Evolutionary conservation across 2,329 filamentous ascomycete genomes (phyloP), one percentile per base, ranked within the genome.

Genomic region (Plectosphaerella plurivora): DNA sequence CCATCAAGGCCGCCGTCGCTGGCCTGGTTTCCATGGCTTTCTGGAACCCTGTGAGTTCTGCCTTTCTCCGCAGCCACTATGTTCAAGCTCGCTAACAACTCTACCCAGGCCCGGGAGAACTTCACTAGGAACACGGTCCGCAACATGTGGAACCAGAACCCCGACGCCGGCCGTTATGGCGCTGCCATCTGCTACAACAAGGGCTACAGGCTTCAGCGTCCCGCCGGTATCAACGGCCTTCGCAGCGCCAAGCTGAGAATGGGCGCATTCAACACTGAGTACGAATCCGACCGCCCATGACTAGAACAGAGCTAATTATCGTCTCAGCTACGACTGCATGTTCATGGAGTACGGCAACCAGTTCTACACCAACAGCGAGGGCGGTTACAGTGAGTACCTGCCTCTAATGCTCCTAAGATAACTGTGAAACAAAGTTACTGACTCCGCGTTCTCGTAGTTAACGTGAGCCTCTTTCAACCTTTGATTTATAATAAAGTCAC

Each of bases 151-250:
- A 45, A 52, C 4, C 44, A 25, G 16, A 59, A 59, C 54, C 54
- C 56, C 12, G 48, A 59, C 56, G 15, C 35, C 18, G n/a, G 10
- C 3, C 49, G 50, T 24, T 55, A 46, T 45, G 49, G 50, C 0
- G 57, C 56, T 14, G 56, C 51, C 15, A 11, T 53, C 45, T 59
- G 57, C 51, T 56, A 58, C 37, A 59, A 59, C 52, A 55, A 55
- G 51, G 57, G 36, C 14, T 59, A 58, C 45, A 25, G 11, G 18
- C 44, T 59, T 9, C 12, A 50, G 14, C 44, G 54, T 22, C 47
- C 54, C 4, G 35, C 37, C 16, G 51, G 49, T n/a, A 42, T 50
- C 1, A 50, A 47, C 18, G 57, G 56, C 14, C 41, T 46, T 11
- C 39, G 49, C 5, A 55, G 47, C 14, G 56, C 52, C 39, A 51